Evolutionary conservation across 1,284 basidiomycete species (phyloP), one percentile per base, ranked within the genome.

Genomic region (Microbotryomycetes sp.): DNA sequence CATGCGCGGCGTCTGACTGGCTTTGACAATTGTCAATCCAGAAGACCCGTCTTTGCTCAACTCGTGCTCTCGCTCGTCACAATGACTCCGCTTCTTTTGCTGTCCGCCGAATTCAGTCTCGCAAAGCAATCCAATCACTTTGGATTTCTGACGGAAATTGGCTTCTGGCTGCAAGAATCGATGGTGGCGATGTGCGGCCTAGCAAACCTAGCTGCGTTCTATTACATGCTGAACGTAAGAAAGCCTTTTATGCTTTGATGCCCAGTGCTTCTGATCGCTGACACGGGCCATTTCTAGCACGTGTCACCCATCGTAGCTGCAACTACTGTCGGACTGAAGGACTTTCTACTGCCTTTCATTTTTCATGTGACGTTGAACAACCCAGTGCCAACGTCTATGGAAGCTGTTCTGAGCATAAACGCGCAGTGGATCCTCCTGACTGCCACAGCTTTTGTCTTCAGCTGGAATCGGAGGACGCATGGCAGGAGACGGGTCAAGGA

Each of bases 121-220:
- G 56, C 56, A 18, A 29, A 29, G 2, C 15, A n/a, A 2, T 57
- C 56, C 23, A 50, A 50, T 30, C 56, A 57, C 45, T 47, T 57
- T 24, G 56, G 56, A 6, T 57, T 57, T 50, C 52, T 57, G 28
- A 57, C 56, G 27, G 49, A 51, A 26, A 27, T 27, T n/a, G 49
- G 56, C 11, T 57, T 57, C 41, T 57, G 56, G 56, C 4, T 47
- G 35, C 56, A 57, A 24, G 56, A 57, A 29, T 15, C 45, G 18
- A 35, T 41, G 11, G 52, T 57, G 35, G 45, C 56, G 18, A 26
- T 24, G 16, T 45, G 41, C 3, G 48, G 50, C 31, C 21, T 57
- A 9, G 56, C 56, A 9, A 26, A n/a, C 11, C 56, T 57, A 41
- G 56, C 28, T 26, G 56, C 41, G 21, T 57, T 57, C 21, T 57